A percentile compares a stretch with the other conserved stretches of the same genome.
phyloP scores from a whole-genome alignment of 352 stramenopile genomes.

The Thalassiosira mediterranea region DNA sequence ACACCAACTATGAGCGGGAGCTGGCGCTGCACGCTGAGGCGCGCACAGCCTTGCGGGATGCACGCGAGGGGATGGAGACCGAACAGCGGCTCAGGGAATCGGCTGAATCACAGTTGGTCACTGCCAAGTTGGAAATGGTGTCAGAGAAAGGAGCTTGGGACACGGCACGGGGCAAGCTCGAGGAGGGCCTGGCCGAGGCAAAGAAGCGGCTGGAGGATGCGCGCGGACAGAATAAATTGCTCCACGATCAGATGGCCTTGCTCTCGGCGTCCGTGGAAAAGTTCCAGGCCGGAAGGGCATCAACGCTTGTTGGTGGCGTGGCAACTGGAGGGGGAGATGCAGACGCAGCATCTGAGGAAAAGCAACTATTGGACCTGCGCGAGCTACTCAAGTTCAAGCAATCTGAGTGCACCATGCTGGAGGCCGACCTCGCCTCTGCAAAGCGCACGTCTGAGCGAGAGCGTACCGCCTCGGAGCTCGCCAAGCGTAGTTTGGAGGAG shows the following conservation, averaged over 20 bases:
- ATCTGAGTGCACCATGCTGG: slow-evolving; percentile 78
- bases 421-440: slow-evolving; percentile 75
- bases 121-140: slow-evolving; percentile 53
- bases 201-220: slow-evolving; percentile 70
- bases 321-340: slow-evolving; percentile 9
- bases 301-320: slow-evolving; percentile 22
- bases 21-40: slow-evolving; percentile 75
- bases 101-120: slow-evolving; percentile 53
- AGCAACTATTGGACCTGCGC: slow-evolving; percentile 72
- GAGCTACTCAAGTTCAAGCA: slow-evolving; percentile 81
- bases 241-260: slow-evolving; percentile 78
- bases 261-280: slow-evolving; percentile 68
- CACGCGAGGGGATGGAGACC: slow-evolving; percentile 55
- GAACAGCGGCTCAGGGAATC: slow-evolving; percentile 54
- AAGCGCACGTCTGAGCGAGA: slow-evolving; percentile 74
- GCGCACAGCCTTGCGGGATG: slow-evolving; percentile 60
- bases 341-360: slow-evolving; percentile 24
- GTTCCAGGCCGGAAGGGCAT: slow-evolving; percentile 49
- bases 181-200: slow-evolving; percentile 49
- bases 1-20: slow-evolving; percentile 81
- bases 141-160: slow-evolving; percentile 51
- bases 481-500: slow-evolving; percentile 75
- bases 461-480: slow-evolving; percentile 59
- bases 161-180: slow-evolving; percentile 60
- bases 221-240: slow-evolving; percentile 69